Percentiles rank a stretch among this genome's conserved stretches.
Conservation (phyloP, 2,329 filamentous ascomycete genomes). For the Dactylellina parvicollis region DNA sequence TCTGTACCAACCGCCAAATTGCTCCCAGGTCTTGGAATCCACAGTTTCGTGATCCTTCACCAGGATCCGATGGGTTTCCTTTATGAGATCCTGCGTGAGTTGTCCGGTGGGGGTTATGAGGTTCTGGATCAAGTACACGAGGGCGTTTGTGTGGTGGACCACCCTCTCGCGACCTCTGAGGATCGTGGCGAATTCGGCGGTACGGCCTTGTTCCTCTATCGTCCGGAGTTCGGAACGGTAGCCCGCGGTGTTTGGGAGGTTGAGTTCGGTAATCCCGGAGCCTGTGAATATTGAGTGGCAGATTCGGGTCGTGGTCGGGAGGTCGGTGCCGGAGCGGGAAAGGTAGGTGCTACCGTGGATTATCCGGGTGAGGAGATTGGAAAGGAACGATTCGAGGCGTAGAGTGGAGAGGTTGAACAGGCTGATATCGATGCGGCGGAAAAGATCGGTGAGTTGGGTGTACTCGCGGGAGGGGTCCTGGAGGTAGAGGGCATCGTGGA, state of each 20-base stretch:
- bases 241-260: conserved; percentile 28
- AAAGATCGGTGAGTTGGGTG: conserved; percentile 35
- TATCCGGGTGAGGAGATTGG: conserved; percentile 11
- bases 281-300: conserved; percentile 26
- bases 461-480: background rate
- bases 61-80: conserved; percentile 37
- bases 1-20: conserved; percentile 41
- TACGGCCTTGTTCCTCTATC: conserved; percentile 3
- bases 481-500: conserved; percentile 19
- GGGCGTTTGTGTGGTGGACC: conserved; percentile 16
- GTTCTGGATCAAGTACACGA: conserved; percentile 21
- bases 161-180: conserved; percentile 12
- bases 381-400: conserved; percentile 24
- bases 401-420: conserved; percentile 25
- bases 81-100: conserved; percentile 37
- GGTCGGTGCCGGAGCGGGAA: conserved; percentile 26
- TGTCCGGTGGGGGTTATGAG: conserved; percentile 15
- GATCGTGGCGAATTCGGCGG: background rate
- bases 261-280: conserved; percentile 27
- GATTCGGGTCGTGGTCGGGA: conserved; percentile 19
- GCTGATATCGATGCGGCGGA: conserved; percentile 49
- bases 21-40: conserved; percentile 22
- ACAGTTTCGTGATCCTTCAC: conserved; percentile 23
- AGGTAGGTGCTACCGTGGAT: conserved; percentile 33
- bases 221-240: conserved; percentile 21